Evolutionary conservation across 176 grass and related monocot genomes (phyloP).

Genomic region (Tillandsia fasciculata): DNA sequence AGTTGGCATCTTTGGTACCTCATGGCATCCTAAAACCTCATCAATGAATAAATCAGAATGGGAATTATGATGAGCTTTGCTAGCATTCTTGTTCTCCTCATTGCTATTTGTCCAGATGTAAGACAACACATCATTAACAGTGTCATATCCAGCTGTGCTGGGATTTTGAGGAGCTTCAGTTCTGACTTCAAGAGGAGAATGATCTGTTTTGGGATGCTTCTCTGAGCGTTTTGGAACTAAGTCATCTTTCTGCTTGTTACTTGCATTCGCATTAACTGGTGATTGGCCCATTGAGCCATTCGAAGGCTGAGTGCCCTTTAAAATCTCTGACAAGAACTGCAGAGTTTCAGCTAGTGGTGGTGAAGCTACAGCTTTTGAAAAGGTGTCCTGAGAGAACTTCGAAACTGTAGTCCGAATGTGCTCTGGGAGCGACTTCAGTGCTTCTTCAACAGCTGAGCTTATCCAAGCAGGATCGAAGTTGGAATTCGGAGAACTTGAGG

Average conservation of each 20-base stretch:
- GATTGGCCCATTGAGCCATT: neutral
- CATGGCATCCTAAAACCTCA: neutral
- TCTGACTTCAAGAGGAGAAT: constrained; percentile 11
- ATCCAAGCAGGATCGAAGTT: constrained; percentile 9
- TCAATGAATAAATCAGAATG: neutral
- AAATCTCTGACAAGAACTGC: constrained; percentile 17
- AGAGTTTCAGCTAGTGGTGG: constrained; percentile 10
- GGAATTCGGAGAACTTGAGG: neutral
- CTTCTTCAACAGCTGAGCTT: constrained; percentile 45
- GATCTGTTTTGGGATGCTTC: neutral
- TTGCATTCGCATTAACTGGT: constrained; percentile 2
- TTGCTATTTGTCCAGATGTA: neutral
- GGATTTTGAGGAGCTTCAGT: neutral
- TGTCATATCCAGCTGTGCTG: neutral
- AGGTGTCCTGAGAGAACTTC: constrained; percentile 46
- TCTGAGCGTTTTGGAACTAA: constrained; percentile 4
- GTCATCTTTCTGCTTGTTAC: neutral
- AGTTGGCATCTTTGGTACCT: neutral
- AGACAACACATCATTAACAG: neutral
- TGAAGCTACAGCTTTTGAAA: constrained; percentile 31
- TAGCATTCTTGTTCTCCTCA: neutral
- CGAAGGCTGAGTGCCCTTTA: neutral
- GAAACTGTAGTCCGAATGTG: constrained; percentile 35
- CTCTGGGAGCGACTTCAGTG: constrained; percentile 44
- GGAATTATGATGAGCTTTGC: neutral